Evolutionary conservation across 176 grass and related monocot genomes (phyloP).

Genomic region (Ensete glaucum): DNA sequence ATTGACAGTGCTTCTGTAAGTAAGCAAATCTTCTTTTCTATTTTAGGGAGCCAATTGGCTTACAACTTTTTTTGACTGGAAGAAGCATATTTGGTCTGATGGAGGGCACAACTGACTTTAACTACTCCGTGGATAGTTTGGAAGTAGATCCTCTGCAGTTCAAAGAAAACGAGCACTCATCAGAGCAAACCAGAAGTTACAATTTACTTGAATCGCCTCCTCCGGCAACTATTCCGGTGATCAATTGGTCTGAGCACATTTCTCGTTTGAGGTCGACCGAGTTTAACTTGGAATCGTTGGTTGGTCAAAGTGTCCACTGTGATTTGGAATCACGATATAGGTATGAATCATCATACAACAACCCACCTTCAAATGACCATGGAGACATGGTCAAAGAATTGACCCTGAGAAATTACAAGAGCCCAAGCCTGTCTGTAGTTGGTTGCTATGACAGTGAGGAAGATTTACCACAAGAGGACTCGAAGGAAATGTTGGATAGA

Average conservation of each 20-base stretch:
- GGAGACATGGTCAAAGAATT: conserved; percentile 7
- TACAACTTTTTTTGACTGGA: neutral
- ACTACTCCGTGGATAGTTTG: neutral
- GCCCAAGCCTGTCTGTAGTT: neutral
- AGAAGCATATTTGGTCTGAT: neutral
- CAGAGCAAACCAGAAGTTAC: conserved; percentile 4
- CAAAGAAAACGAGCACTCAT: conserved; percentile 4
- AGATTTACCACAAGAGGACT: neutral
- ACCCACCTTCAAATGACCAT: neutral
- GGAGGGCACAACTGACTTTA: conserved; percentile 4
- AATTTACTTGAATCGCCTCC: conserved; percentile 5
- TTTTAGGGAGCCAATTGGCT: neutral
- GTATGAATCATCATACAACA: neutral
- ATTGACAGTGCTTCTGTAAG: neutral
- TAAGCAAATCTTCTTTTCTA: too few species aligned
- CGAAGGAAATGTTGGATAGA: neutral
- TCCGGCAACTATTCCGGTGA: neutral
- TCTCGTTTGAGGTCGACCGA: neutral
- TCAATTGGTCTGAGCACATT: conserved; percentile 3
- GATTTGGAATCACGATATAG: neutral
- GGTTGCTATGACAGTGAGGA: neutral
- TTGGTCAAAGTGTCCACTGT: neutral
- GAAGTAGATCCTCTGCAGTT: neutral
- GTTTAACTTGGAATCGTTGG: neutral
- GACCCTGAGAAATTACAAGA: conserved; percentile 10